Percentiles rank a stretch among this genome's conserved stretches.
phyloP scores from a whole-genome alignment of 1,139 yeast genomes.

The Saccharomyces pastorianus region DNA sequence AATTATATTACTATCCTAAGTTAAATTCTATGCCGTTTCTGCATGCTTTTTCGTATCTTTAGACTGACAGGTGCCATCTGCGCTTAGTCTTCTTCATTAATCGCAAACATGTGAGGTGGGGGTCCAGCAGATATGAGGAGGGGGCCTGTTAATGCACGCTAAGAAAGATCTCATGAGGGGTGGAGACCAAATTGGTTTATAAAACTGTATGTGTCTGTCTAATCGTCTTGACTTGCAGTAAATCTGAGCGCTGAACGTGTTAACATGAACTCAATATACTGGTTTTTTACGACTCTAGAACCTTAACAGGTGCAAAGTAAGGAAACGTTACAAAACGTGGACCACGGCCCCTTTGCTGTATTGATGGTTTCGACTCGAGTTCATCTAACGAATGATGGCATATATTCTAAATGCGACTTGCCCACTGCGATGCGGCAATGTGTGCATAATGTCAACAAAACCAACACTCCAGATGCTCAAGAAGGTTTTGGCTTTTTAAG shows the following conservation, averaged over 20 bases:
- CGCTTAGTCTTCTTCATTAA: too few species aligned
- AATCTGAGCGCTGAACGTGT: neutral
- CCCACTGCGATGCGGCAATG: neutral
- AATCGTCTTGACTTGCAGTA: too few species aligned
- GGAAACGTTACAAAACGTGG: neutral
- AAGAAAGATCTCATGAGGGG: neutral
- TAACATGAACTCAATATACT: neutral
- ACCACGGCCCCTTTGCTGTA: neutral
- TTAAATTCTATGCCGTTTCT: too few species aligned
- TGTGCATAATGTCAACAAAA: neutral
- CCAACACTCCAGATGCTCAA: neutral
- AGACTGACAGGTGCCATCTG: neutral
- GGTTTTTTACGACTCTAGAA: neutral
- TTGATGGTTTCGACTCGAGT: neutral
- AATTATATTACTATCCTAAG: neutral
- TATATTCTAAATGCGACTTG: neutral
- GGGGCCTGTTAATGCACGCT: neutral
- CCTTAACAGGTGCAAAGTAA: neutral
- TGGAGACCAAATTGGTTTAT: too few species aligned
- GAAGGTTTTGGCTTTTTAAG: neutral
- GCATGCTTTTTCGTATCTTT: too few species aligned
- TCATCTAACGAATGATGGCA: neutral
- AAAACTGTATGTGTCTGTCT: too few species aligned
- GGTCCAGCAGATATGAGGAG: too few species aligned
- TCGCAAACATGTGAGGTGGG: neutral